Evolutionary conservation across 2,329 filamentous ascomycete species (phyloP).

Genomic region (Grosmannia huntii): DNA sequence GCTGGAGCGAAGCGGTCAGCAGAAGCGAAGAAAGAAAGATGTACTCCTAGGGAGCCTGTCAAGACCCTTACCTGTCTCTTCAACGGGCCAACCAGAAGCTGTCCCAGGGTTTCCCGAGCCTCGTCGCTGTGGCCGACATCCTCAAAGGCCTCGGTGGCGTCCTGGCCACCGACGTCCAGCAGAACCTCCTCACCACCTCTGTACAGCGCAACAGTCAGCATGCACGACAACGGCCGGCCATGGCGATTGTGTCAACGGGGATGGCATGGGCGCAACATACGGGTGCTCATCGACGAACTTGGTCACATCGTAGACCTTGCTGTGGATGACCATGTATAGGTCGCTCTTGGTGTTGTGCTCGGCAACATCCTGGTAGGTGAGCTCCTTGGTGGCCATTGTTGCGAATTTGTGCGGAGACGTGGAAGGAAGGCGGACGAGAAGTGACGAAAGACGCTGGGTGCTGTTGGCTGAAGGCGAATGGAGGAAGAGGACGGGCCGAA

Average conservation of each 20-base stretch:
- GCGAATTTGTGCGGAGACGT: slow-evolving; percentile 2
- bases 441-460: no score
- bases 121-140: slow-evolving; percentile 99
- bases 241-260: no score
- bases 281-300: slow-evolving; percentile 97
- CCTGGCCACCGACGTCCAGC: slow-evolving; percentile 89
- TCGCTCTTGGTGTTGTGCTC: slow-evolving; percentile 91
- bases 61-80: slow-evolving; percentile 61
- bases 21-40: background rate
- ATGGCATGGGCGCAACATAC: slow-evolving; percentile 29
- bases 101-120: slow-evolving; percentile 82
- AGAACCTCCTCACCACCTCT: slow-evolving; percentile 98
- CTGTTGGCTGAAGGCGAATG: background rate
- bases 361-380: slow-evolving; percentile 70
- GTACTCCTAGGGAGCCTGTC: background rate
- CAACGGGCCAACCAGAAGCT: slow-evolving; percentile 59
- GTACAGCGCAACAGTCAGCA: slow-evolving; percentile 6
- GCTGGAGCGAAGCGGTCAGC: slow-evolving; percentile 27
- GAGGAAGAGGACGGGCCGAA: background rate
- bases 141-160: slow-evolving; percentile 96
- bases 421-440: background rate
- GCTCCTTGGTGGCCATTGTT: slow-evolving; percentile 33
- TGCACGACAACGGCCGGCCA: background rate
- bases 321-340: slow-evolving; percentile 80
- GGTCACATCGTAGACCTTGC: slow-evolving; percentile 85